Evolutionary conservation across 768 basidiomycete genomes (phyloP), one percentile per base, ranked within the genome.

Genomic region (Rhodosporidiobolus sp.): DNA sequence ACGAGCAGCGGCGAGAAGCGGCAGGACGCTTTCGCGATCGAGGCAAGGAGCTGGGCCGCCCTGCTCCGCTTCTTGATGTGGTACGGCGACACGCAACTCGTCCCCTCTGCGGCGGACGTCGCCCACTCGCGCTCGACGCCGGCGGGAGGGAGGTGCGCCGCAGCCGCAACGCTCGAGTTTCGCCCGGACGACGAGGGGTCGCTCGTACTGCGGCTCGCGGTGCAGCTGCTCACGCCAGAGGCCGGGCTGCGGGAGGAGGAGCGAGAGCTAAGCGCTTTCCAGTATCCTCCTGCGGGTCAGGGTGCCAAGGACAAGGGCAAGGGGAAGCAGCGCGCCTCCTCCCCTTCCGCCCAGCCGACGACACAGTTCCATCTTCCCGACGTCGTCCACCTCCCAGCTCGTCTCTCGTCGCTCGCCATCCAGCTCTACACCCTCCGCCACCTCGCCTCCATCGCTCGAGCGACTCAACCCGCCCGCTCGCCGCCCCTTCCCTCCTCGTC

Each of bases 341-440:
- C 59, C 10, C 3, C 60, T 24, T 16, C 52, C 2, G 9, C 61
- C 0, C 4, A 48, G 1, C 22, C 68, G n/a, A 20, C 48, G 28
- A 46, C 55, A 17, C 38, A 57, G 32, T 74, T 67, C 55, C 50
- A 53, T 49, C 66, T 74, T 28, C 73, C 73, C 63, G 73, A 74
- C 58, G 53, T 60, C 20, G 34, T 74, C 20, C 69, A 70, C 63
- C 66, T 74, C n/a, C 73, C 73, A 16, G 52, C 58, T 24, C 73
- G 73, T 20, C 63, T 74, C 22, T 70, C 73, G 4, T 56, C 48
- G 26, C 57, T 70, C 58, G 73, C 73, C 4, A 70, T 70, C 59
- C 65, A 67, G 62, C 73, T 74, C 57, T 74, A 67, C 73, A 64
- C 73, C 9, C 69, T 74, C 6, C 69, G 73, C 1, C 73, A 74